Base-by-base conservation (phyloP, 2,329 filamentous ascomycete genomes). In the Monosporascus sp. region DNA sequence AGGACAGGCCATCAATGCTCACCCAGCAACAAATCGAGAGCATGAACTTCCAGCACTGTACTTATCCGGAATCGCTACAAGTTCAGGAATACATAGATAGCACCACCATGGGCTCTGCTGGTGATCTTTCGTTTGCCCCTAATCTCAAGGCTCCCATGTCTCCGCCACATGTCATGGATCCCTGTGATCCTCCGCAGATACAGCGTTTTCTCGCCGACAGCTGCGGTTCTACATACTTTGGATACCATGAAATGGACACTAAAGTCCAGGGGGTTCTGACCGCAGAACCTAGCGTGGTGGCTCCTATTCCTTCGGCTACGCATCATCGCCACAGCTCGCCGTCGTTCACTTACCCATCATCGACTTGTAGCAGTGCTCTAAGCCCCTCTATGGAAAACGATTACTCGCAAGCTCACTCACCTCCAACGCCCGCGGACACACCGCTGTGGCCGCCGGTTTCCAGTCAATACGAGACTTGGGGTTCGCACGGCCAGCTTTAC, bases 361-460 rank as follows among this genome's bases (percentile, higher is more conserved):
- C 72, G 22, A 66, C 66, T 1, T 70, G 69, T 52, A 69, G 71
- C 53, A 70, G 67, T 50, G 65, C 62, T 25, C 64, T 67, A 22
- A 76, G 73, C 38, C 73, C 73, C 17, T 66, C 65, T 3, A 62
- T 69, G 5, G 72, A 75, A n/a, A 69, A 67, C 51, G 74, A 77
- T 49, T 64, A 66, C 24, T 68, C 65, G 49, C 65, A 66, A 50
- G 63, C 67, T 51, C 57, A 63, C 48, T 64, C 65, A n/a, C 73
- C 72, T 9, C 62, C 65, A 27, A 74, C 74, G 2, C 72, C 73
- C 2, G 63, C 67, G 14, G 73, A 74, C 44, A 60, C 65, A 31
- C 51, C 59, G 24, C 47, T 65, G 18, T 60, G 68, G 46, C 64
- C 70, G n/a, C 67, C 68, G 1, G 69, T 58, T 43, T 52, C 62